Evolutionary conservation across 75 land plant genomes (phyloP).

Genomic region (Gnetum montanum): DNA sequence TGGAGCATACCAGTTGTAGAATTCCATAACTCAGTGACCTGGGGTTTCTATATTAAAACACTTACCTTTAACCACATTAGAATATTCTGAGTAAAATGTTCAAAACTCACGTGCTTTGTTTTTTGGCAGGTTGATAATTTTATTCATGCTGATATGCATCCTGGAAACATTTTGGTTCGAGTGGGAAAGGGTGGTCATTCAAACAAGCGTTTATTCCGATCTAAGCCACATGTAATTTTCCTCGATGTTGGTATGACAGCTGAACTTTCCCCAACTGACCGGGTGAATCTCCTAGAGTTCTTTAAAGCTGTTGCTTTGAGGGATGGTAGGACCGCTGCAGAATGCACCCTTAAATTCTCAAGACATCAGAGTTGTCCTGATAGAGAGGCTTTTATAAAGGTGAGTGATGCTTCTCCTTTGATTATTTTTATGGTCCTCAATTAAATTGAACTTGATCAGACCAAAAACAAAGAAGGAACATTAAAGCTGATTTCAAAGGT

Average conservation of each 20-base stretch:
- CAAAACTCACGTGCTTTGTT: neutral
- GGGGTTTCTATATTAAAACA: no score
- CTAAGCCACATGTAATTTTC: slow-evolving; percentile 75
- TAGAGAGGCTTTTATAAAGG: slow-evolving; percentile 64
- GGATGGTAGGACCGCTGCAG: slow-evolving; percentile 82
- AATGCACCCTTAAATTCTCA: slow-evolving; percentile 72
- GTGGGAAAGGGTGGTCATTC: slow-evolving; percentile 18
- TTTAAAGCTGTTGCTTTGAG: slow-evolving; percentile 76
- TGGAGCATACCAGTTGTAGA: no score
- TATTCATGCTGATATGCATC: slow-evolving; percentile 94
- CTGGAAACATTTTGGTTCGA: slow-evolving; percentile 91
- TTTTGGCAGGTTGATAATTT: slow-evolving; percentile 74
- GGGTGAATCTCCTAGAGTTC: slow-evolving; percentile 53
- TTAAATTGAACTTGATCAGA: no score
- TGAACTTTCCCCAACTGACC: slow-evolving; percentile 65
- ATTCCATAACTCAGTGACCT: no score
- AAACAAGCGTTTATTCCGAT: slow-evolving; percentile 27
- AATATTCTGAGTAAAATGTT: no score
- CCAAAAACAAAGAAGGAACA: no score
- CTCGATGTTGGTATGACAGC: slow-evolving; percentile 97
- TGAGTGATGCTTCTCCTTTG: slow-evolving; percentile 3
- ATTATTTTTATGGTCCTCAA: neutral
- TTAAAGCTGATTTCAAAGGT: no score
- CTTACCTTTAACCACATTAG: no score
- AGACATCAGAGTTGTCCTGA: slow-evolving; percentile 69